Base-by-base conservation (phyloP, 176 grass and related monocot species). In the Coix lacrymajobi region DNA sequence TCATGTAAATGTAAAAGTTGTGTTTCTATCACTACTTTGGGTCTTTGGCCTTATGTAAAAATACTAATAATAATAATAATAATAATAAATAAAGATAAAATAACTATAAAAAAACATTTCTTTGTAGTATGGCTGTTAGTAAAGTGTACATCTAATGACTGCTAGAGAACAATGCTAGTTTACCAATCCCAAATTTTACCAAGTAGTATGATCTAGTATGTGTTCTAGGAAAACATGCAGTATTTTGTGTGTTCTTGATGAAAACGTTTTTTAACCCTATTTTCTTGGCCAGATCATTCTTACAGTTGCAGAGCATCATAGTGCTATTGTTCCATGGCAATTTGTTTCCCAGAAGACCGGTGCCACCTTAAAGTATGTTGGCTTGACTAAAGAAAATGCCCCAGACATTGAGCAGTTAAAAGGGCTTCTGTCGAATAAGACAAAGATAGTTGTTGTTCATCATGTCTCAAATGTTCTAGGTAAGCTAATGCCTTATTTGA, bases 291-390 rank as follows among this genome's bases (percentile, higher is more conserved):
- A 93, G 92, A 89, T 98, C 82, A 28, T 98, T 54, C 85, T 98
- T 71, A 98, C 96, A 37, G 76, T 93, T 79, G 91, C 93, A 1
- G 92, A 98, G 75, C 93, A 95, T 92, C 92, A 95, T 83, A 98
- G 96, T 62, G 87, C 93, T 49, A 98, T 93, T 32, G 91, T 95
- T 72, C 92, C 96, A 54, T 95, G 92, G 96, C 92, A 98, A 98
- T 69, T 92, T 85, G 85, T 95, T 69, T 76, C 88, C 60, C 79
- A 95, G 80, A 98, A 89, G 87, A 92, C 91, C 60, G 91, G 96
- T 45, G 89, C 92, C 62, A 83, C 76, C 48, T 80, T 98, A 82
- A 95, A 93, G 79, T 98, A 93, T 98, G 96, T 98, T 82, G 83
- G 77, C 7, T 64, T 98, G 86, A 93, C 93, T 79, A 93, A 92